Conservation (phyloP, 345 rosid genomes). For the Arabidopsis arenosa region DNA sequence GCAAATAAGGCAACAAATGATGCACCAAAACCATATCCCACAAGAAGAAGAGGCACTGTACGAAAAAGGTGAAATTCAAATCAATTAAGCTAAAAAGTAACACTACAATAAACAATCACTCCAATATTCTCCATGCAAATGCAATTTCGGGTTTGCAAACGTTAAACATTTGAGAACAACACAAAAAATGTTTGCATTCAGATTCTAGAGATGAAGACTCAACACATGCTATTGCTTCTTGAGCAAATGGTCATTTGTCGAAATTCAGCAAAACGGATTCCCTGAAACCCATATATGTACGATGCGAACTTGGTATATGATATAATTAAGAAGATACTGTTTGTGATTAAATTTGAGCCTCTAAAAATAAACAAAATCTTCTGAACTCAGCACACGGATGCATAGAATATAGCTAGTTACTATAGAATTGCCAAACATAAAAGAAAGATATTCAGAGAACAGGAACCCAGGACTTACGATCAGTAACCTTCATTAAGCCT, state of each 20-base stretch:
- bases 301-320: background rate
- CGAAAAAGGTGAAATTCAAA: conserved; percentile 40
- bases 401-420: background rate
- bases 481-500: conserved; percentile 88
- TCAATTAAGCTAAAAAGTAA: conserved; percentile 21
- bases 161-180: background rate
- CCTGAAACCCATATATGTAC: background rate
- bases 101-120: background rate
- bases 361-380: background rate
- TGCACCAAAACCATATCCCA: conserved; percentile 99
- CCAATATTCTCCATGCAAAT: background rate
- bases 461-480: conserved; percentile 66
- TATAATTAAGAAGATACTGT: background rate
- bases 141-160: background rate
- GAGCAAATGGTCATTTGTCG: background rate
- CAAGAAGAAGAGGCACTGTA: conserved; percentile 97
- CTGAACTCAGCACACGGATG: background rate
- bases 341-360: conserved; percentile 3
- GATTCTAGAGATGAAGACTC: background rate
- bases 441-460: conserved; percentile 45
- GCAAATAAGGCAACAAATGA: conserved; percentile 99
- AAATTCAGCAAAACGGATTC: background rate
- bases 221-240: background rate
- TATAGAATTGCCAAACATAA: background rate
- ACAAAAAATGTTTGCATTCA: background rate